Conservation (phyloP, 2,329 filamentous ascomycete species). For the Xylaria sp. region DNA sequence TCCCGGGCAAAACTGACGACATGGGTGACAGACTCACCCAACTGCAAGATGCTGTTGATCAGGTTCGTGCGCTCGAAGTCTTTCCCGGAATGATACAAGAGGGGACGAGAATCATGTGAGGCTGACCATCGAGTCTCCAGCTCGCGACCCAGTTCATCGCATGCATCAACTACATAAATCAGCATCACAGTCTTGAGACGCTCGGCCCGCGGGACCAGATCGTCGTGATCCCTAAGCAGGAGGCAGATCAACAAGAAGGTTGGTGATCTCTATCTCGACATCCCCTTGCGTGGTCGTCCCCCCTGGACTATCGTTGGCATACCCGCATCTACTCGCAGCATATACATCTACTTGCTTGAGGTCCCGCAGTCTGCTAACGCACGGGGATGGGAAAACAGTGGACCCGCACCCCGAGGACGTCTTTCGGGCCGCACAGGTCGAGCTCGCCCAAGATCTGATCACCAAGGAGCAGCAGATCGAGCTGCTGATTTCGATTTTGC, state of each 20-base stretch:
- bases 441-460: slow-evolving; percentile 80
- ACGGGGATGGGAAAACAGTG: slow-evolving; percentile 54
- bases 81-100: background rate
- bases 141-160: slow-evolving; percentile 76
- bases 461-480: slow-evolving; percentile 87
- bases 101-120: background rate
- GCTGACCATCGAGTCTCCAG: slow-evolving; percentile 53
- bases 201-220: slow-evolving; percentile 69
- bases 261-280: slow-evolving; percentile 21
- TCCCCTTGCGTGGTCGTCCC: background rate
- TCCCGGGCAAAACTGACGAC: slow-evolving; percentile 5
- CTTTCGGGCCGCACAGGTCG: slow-evolving; percentile 74
- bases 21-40: slow-evolving; percentile 85
- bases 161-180: slow-evolving; percentile 72
- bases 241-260: slow-evolving; percentile 64
- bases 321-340: background rate
- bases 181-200: slow-evolving; percentile 73
- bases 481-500: slow-evolving; percentile 76
- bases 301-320: background rate
- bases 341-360: background rate
- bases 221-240: slow-evolving; percentile 65
- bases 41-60: slow-evolving; percentile 85
- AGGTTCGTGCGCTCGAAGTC: slow-evolving; percentile 61
- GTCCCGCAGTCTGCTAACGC: slow-evolving; percentile 20
- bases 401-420: slow-evolving; percentile 71